Base-by-base conservation (phyloP, 1,284 basidiomycete species). In the Exobasidium cylindrosporum region DNA sequence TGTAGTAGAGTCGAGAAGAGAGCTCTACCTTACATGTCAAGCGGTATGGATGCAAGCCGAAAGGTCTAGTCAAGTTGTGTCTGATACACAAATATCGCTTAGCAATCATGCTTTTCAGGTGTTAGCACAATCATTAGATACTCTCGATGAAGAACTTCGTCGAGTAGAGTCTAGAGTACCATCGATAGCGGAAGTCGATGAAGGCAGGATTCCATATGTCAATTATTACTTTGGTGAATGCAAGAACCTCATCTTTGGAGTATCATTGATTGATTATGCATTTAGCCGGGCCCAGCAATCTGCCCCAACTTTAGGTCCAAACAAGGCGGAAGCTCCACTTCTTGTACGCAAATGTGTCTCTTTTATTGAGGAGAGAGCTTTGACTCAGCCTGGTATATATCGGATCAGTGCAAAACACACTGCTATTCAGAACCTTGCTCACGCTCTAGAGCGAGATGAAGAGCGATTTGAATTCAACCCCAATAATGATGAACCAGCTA, bases 391-490 rank as follows among this genome's bases (percentile, higher is more conserved):
- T 88, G 89, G 87, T 89, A 28, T 91, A 89, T 83, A 84, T 66
- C 78, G 83, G 11, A 79, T 82, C 61, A 82, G 80, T 35, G 92
- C 92, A 24, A 85, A 91, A 62, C 89, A 92, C 80, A 88, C 92
- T 11, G 83, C 88, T 58, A 87, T 96, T 30, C 90, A 92, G 79
- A 85, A 87, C 87, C 82, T 96, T 65, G 88, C 92, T 73, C 90
- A 91, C 70, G 88, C 88, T 70, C 88, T 97, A 62, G 95, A 98
- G 81, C 87, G 87, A 69, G 89, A 96, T 77, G 96, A 97, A 81
- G 82, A 84, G n/a, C 83, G 83, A 3, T 97, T 97, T 80, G 82
- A 85, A 59, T 95, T 98, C 76, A 86, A 87, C 47, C 83, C 84
- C 11, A 81, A 84, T 4, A 85, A 86, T 50, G 91, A 96, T 73